A percentile compares a stretch with the other conserved stretches of the same genome.
These are phyloP conservation scores for Mucor circinelloides DNA, from an alignment of 371 early-diverging fungal genomes.

Conservation along the genomic window DNA sequence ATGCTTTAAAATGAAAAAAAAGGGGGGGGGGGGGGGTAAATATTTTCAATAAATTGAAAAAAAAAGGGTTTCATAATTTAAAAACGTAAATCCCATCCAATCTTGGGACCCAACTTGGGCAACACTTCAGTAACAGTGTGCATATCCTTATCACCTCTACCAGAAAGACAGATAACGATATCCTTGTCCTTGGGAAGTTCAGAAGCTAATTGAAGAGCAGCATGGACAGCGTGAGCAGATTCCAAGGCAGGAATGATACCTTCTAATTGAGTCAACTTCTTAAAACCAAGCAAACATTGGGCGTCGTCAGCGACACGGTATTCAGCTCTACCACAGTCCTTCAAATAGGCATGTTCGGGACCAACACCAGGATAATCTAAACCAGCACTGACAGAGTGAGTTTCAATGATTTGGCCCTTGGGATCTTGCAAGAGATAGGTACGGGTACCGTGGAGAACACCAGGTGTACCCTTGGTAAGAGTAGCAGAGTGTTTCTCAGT, in stretches of 20 bases:
- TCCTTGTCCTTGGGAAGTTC: slow-evolving; percentile 78
- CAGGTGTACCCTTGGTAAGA: slow-evolving; percentile 82
- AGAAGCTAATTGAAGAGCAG: slow-evolving; percentile 79
- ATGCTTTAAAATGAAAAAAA: neutral
- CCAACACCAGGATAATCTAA: slow-evolving; percentile 98
- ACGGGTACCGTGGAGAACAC: slow-evolving; percentile 95
- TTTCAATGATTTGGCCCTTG: slow-evolving; percentile 94
- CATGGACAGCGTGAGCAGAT: slow-evolving; percentile 91
- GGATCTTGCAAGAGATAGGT: slow-evolving; percentile 93
- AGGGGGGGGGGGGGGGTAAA: neutral
- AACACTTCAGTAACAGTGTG: slow-evolving; percentile 89
- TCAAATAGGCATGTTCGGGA: slow-evolving; percentile 94
- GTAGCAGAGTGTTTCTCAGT: slow-evolving; percentile 92
- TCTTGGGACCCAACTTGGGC: slow-evolving; percentile 87
- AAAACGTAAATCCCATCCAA: slow-evolving; percentile 91
- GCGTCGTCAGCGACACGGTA: slow-evolving; percentile 86
- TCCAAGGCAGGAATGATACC: slow-evolving; percentile 96
- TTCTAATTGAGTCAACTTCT: slow-evolving; percentile 84
- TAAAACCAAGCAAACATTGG: slow-evolving; percentile 89
- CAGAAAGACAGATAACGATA: slow-evolving; percentile 89
- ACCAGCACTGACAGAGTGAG: slow-evolving; percentile 95
- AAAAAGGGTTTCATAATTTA: slow-evolving; percentile 23
- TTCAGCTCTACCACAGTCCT: slow-evolving; percentile 85
- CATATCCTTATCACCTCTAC: slow-evolving; percentile 98
- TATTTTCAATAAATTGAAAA: neutral